These are phyloP conservation scores for Globisporangium spiculum DNA, from an alignment of 352 stramenopile species.

Conservation along the genomic window DNA sequence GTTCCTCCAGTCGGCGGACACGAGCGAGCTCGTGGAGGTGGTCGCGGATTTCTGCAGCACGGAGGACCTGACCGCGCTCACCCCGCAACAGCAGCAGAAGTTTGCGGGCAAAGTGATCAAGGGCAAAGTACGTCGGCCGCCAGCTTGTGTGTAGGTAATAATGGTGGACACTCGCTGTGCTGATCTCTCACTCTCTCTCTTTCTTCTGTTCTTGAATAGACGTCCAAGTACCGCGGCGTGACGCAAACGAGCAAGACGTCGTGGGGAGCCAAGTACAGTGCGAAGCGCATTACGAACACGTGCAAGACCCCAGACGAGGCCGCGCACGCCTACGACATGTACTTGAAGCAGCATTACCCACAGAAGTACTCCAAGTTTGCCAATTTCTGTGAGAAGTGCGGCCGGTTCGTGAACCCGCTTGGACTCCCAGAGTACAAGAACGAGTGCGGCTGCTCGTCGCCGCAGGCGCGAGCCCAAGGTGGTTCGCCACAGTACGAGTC, in stretches of 20 bases:
- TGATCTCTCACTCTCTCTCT: background rate
- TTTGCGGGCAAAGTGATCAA: constrained; percentile 80
- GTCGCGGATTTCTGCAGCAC: constrained; percentile 50
- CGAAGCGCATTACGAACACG: constrained; percentile 86
- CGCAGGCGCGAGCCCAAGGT: constrained; percentile 7
- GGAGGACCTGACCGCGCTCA: constrained; percentile 44
- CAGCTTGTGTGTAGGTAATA: constrained; percentile 8
- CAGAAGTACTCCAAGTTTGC: constrained; percentile 85
- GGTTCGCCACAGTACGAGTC: constrained; percentile 25
- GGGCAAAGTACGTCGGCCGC: constrained; percentile 45
- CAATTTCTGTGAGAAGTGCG: constrained; percentile 84
- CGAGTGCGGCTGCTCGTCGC: constrained; percentile 58
- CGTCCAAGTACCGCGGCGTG: constrained; percentile 85
- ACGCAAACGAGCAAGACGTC: constrained; percentile 86
- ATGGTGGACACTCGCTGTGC: background rate
- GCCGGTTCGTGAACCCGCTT: constrained; percentile 79
- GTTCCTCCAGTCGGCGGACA: constrained; percentile 57
- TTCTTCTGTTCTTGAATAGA: constrained; percentile 26
- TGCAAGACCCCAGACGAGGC: constrained; percentile 87
- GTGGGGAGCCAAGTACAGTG: constrained; percentile 87
- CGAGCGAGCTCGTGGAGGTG: constrained; percentile 58
- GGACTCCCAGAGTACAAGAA: constrained; percentile 69
- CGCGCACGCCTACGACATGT: constrained; percentile 77
- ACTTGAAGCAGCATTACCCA: constrained; percentile 77
- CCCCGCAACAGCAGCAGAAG: constrained; percentile 44